Conservation (phyloP, 2,329 filamentous ascomycete genomes). For the Juglanconis sp. region DNA sequence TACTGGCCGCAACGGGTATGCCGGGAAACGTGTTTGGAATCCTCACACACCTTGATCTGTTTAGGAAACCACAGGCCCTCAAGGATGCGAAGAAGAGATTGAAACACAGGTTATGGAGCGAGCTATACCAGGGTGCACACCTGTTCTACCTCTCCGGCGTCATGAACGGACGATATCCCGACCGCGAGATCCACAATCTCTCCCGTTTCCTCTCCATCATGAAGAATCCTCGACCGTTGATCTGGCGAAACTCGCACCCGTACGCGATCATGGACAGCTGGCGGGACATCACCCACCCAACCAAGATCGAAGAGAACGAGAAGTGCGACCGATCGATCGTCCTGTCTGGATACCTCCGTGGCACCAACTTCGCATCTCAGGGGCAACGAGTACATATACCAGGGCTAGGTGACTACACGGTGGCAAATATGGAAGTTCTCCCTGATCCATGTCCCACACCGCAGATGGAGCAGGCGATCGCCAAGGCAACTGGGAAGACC, state of each 20-base stretch:
- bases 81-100: slow-evolving; percentile 94
- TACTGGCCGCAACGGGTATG: slow-evolving; percentile 92
- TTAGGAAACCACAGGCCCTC: slow-evolving; percentile 87
- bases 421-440: slow-evolving; percentile 78
- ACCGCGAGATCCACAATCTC: slow-evolving; percentile 92
- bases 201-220: slow-evolving; percentile 95
- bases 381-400: slow-evolving; percentile 89
- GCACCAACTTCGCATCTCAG: slow-evolving; percentile 86
- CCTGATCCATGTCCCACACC: slow-evolving; percentile 96
- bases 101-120: slow-evolving; percentile 95
- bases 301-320: slow-evolving; percentile 79
- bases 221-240: slow-evolving; percentile 95
- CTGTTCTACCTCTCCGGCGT: slow-evolving; percentile 96
- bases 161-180: slow-evolving; percentile 93
- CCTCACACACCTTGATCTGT: slow-evolving; percentile 91
- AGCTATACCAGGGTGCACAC: slow-evolving; percentile 94
- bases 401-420: slow-evolving; percentile 83
- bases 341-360: slow-evolving; percentile 87
- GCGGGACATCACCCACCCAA: slow-evolving; percentile 90
- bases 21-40: slow-evolving; percentile 98
- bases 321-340: slow-evolving; percentile 91
- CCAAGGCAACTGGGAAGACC: slow-evolving; percentile 80
- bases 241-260: slow-evolving; percentile 95
- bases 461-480: slow-evolving; percentile 79
- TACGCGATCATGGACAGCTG: slow-evolving; percentile 93